Evolutionary conservation across 345 rosid genomes (phyloP), one percentile per base, ranked within the genome.

Genomic region (Adansonia digitata): DNA sequence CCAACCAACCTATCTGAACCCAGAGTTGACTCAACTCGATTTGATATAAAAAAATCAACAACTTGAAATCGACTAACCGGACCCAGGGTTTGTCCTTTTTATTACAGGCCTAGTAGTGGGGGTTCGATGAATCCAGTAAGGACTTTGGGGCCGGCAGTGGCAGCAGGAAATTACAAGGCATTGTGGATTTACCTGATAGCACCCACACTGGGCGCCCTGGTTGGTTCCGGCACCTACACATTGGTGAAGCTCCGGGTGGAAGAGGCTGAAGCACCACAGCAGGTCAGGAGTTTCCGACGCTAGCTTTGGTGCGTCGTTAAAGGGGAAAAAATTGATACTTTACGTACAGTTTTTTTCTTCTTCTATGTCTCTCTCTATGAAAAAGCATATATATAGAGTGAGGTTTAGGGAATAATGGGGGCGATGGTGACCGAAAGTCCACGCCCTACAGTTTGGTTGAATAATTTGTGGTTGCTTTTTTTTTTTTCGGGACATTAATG

Each of bases 91-190:
- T n/a, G n/a, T n/a, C 43, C 31, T 69, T 57, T 27, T 10, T 10
- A 1, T 43, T 20, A 77, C 84, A 94, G 99, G 77, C 93, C 93
- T 45, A 84, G 96, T 29, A 95, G 81, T 67, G 99, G 99, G 37
- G 99, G 81, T 69, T 91, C 94, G 71, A 90, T 90, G 94, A 90
- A 90, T 62, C 94, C 92, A 0, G 94, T 90, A 74, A 75, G 94
- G 74, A 95, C 97, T 13, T 74, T 95, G 26, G 99, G 99, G 29
- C 99, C 99, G 0, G 99, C 99, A 0, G 87, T 95, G 59, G 99
- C 98, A 6, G 88, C 98, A 67, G 99, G 98, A 79, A 91, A 90
- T 76, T 95, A 91, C 75, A 81, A 75, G 55, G 80, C 85, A 46
- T 29, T 92, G 11, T 95, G 99, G 99, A 63, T 95, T 37, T 95